These are phyloP conservation scores for Solanum hybrid DNA, from an alignment of 305 asterid species.

Conservation along the genomic window DNA sequence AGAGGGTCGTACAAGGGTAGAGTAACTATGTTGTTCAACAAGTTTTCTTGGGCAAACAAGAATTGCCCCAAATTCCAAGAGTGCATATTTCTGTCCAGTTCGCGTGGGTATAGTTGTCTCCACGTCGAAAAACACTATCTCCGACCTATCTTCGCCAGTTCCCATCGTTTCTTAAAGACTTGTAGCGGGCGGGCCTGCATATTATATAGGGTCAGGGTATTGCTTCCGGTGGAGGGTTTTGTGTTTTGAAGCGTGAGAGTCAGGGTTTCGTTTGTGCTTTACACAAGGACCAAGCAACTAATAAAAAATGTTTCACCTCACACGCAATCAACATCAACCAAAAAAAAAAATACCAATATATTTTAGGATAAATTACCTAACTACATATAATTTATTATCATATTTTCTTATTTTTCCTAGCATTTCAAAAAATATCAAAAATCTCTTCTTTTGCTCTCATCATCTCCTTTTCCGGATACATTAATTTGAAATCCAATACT, in stretches of 20 bases:
- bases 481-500: too few relatives aligned
- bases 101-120: conserved; percentile 86
- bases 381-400: too few relatives aligned
- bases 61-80: conserved; percentile 87
- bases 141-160: conserved; percentile 39
- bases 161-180: conserved; percentile 16
- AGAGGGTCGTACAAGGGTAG: conserved; percentile 63
- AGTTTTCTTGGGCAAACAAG: conserved; percentile 87
- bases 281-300: background rate
- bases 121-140: conserved; percentile 85
- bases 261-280: background rate
- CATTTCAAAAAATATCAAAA: too few relatives aligned
- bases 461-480: too few relatives aligned
- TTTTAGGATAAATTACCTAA: too few relatives aligned
- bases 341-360: too few relatives aligned
- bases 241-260: background rate
- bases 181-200: background rate
- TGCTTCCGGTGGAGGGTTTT: background rate
- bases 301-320: background rate
- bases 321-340: background rate
- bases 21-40: conserved; percentile 64
- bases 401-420: too few relatives aligned
- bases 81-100: conserved; percentile 53
- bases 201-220: background rate
- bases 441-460: too few relatives aligned